phyloP scores from a whole-genome alignment of 208 protist species.

The Crithidia expoeki region DNA sequence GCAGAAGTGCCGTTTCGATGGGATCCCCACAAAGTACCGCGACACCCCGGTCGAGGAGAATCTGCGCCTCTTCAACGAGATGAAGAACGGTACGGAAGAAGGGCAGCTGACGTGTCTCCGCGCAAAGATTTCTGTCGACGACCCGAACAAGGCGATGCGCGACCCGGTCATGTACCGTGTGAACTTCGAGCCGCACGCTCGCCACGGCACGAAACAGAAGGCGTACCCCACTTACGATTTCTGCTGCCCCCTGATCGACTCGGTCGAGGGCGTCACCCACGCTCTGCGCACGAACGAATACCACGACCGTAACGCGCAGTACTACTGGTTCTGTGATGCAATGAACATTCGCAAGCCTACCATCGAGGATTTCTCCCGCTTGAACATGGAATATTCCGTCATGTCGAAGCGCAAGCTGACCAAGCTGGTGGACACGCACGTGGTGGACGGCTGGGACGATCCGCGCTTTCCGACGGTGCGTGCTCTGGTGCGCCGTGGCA shows the following conservation, averaged over 20 bases:
- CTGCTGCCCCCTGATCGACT: conserved; percentile 99
- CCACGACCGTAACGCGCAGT: conserved; percentile 97
- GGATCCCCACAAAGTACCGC: conserved; percentile 90
- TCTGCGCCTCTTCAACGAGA: conserved; percentile 95
- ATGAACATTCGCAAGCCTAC: conserved; percentile 88
- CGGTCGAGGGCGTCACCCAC: conserved; percentile 98
- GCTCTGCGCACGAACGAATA: conserved; percentile 98
- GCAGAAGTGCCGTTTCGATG: conserved; percentile 91
- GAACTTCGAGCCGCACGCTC: conserved; percentile 90
- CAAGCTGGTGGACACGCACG: conserved; percentile 95
- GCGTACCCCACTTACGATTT: conserved; percentile 99
- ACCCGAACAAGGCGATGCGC: conserved; percentile 96
- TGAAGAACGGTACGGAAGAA: conserved; percentile 87
- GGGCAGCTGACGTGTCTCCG: conserved; percentile 95
- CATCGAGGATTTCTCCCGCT: conserved; percentile 96
- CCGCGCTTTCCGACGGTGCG: conserved; percentile 98
- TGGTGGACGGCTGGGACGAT: conserved; percentile 99
- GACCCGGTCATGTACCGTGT: conserved; percentile 98
- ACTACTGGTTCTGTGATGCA: conserved; percentile 96
- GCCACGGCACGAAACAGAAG: conserved; percentile 93
- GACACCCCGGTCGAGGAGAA: conserved; percentile 95
- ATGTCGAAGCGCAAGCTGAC: conserved; percentile 99
- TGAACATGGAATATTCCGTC: conserved; percentile 99
- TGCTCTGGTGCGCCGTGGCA: conserved; percentile 95
- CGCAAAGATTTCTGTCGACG: conserved; percentile 96